phyloP scores from a whole-genome alignment of 371 early-diverging fungal genomes.

The Amoeboaphelidium protococcarum region DNA sequence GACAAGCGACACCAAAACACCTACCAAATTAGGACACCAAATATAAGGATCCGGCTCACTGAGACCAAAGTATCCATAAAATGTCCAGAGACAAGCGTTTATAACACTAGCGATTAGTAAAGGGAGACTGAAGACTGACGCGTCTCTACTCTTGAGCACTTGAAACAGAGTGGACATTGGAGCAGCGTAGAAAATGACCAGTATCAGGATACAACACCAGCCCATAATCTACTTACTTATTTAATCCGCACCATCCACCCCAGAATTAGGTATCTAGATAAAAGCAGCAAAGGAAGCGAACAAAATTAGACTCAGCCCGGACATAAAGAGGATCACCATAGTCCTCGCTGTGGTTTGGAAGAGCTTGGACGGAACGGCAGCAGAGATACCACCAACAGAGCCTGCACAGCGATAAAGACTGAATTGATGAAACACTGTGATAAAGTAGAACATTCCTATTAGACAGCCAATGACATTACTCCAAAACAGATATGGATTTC shows the following conservation, averaged over 20 bases:
- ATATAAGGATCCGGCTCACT: conserved; percentile 4
- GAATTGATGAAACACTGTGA: too few relatives aligned
- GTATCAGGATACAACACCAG: not conserved
- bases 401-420: too few relatives aligned
- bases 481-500: not conserved
- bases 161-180: conserved; percentile 5
- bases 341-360: not conserved
- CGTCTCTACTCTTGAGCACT: conserved; percentile 1
- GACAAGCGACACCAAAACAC: not conserved
- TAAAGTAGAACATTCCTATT: not conserved
- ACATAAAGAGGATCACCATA: not conserved
- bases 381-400: not conserved
- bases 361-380: not conserved
- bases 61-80: conserved; percentile 4
- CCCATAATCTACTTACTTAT: conserved; percentile 2
- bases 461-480: not conserved
- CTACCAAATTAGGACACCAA: conserved; percentile 4
- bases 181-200: conserved; percentile 7
- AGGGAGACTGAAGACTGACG: not conserved
- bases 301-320: not conserved
- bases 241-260: not conserved
- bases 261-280: not conserved
- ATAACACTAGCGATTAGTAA: conserved; percentile 2
- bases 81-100: conserved; percentile 5
- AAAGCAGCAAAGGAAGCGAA: not conserved